Conservation (phyloP, 2,329 filamentous ascomycete species). For the Huntiella decipiens region DNA sequence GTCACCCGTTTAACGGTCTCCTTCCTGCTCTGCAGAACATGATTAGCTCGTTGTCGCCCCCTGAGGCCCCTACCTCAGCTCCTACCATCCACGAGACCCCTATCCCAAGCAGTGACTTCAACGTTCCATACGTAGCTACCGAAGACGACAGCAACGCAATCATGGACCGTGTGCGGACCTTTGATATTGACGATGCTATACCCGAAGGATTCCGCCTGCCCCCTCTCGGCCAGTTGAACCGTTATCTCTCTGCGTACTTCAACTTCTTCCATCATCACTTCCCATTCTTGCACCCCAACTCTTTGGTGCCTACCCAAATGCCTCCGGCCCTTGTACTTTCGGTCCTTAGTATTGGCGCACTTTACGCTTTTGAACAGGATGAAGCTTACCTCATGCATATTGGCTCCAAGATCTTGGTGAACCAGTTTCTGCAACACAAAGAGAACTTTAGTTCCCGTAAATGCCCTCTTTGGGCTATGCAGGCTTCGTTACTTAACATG, state of each 20-base stretch:
- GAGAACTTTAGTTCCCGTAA: slow-evolving; percentile 97
- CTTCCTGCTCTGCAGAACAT: slow-evolving; percentile 52
- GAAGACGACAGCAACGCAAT: slow-evolving; percentile 77
- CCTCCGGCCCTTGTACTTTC: slow-evolving; percentile 73
- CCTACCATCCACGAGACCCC: slow-evolving; percentile 13
- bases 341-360: slow-evolving; percentile 81
- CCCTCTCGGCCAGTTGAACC: slow-evolving; percentile 60
- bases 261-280: slow-evolving; percentile 92
- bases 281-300: slow-evolving; percentile 83
- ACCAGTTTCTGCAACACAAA: slow-evolving; percentile 93
- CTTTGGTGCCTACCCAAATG: slow-evolving; percentile 63
- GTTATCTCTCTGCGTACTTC: slow-evolving; percentile 90
- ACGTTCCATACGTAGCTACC: slow-evolving; percentile 59
- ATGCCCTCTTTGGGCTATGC: slow-evolving; percentile 96
- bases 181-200: slow-evolving; percentile 64
- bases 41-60: slow-evolving; percentile 52
- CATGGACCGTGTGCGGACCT: slow-evolving; percentile 65
- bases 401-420: slow-evolving; percentile 90
- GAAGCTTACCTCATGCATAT: slow-evolving; percentile 95
- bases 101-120: slow-evolving; percentile 22
- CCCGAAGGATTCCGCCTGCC: slow-evolving; percentile 82
- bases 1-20: slow-evolving; percentile 44
- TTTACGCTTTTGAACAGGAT: slow-evolving; percentile 94
- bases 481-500: slow-evolving; percentile 93
- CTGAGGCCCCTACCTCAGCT: slow-evolving; percentile 24